Evolutionary conservation across 495 filamentous ascomycete genomes (phyloP), one percentile per base, ranked within the genome.

Genomic region (Penicillium chermesinum): DNA sequence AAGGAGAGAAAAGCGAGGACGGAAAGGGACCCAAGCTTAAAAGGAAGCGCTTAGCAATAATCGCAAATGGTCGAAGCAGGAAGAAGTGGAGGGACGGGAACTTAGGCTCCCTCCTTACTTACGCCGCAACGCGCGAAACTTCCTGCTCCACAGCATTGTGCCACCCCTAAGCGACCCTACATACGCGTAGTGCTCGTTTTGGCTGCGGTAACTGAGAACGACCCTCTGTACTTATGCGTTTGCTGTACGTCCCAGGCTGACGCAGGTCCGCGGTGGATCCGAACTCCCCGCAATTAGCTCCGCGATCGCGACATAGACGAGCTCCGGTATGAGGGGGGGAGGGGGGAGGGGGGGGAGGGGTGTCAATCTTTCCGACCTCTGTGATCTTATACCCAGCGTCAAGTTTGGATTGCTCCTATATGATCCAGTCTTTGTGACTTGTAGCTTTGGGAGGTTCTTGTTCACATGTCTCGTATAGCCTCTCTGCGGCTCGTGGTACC

Each of bases 251-350:
- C 38, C n/a, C 18, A 20, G 38, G 38, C 38, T 41, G n/a, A 41
- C 22, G 18, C 19, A 19, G 38, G 18, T 41, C 38, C 4, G 40
- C n/a, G 10, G 35, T 37, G 18, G 38, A 41, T 41, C 38, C 38
- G 20, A 42, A 33, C 46, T 49, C 46, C 38, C 46, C 46, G 46
- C 46, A 49, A 22, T 41, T 49, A 42, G 46, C 38, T 49, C 30
- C 38, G 27, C 38, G 38, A 1, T 34, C 30, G 46, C 12, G 35
- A n/a, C 14, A 37, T 37, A n/a, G 25, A 30, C 10, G 25, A 30
- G 25, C 25, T 30, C 10, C n/a, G n/a, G n/a, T n/a, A n/a, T n/a
- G n/a, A n/a, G n/a, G n/a, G n/a, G n/a, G n/a, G n/a, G n/a, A n/a
- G n/a, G n/a, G n/a, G n/a, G n/a, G n/a, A n/a, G n/a, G n/a, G n/a